These are phyloP conservation scores for Xerocomellus intermedius DNA, from an alignment of 768 basidiomycete species.

Conservation along the genomic window DNA sequence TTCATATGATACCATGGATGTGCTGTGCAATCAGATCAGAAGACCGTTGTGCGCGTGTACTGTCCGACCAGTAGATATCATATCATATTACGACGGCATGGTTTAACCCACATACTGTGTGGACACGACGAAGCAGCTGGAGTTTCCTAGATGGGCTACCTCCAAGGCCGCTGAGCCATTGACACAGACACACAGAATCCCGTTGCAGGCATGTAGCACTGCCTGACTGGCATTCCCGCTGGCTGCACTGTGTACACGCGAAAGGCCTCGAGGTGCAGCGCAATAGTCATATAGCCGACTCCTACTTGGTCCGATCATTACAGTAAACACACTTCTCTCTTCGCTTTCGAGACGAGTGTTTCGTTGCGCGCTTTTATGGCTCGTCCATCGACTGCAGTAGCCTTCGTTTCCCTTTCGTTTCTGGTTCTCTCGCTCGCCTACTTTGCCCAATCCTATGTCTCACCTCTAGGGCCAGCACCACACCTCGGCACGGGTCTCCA, in stretches of 20 bases:
- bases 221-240: slow-evolving; percentile 19
- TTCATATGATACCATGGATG: neutral
- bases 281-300: slow-evolving; percentile 15
- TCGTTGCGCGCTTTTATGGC: slow-evolving; percentile 20
- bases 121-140: neutral
- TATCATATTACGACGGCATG: neutral
- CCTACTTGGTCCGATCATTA: slow-evolving; percentile 10
- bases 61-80: neutral
- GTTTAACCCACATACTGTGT: neutral
- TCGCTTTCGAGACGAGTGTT: slow-evolving; percentile 5
- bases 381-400: slow-evolving; percentile 15
- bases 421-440: slow-evolving; percentile 32
- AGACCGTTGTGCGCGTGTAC: neutral
- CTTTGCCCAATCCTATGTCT: slow-evolving; percentile 29
- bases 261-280: slow-evolving; percentile 25
- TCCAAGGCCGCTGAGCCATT: neutral
- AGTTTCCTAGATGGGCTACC: neutral
- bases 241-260: slow-evolving; percentile 24
- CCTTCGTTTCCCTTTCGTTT: slow-evolving; percentile 24
- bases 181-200: neutral
- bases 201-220: slow-evolving; percentile 7
- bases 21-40: neutral
- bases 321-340: neutral
- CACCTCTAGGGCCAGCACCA: slow-evolving; percentile 32
- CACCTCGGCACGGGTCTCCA: slow-evolving; percentile 27